A percentile compares a stretch with the other conserved stretches of the same genome.
These are phyloP conservation scores for Arachnomyces sp. DNA, from an alignment of 2,329 filamentous ascomycete species.

Conservation along the genomic window DNA sequence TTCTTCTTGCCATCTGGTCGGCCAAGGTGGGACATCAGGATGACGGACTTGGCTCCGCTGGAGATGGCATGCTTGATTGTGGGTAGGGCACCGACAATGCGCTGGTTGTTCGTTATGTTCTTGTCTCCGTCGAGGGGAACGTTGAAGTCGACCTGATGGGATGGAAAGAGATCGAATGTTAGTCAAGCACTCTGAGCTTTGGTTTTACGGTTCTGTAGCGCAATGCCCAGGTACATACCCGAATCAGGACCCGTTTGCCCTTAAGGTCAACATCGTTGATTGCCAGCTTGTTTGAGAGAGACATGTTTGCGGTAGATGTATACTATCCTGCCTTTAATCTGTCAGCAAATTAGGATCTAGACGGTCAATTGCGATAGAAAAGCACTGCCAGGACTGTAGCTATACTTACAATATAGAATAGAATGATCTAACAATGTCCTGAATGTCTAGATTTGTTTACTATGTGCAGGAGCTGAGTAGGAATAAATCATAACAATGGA, in stretches of 20 bases:
- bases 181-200: constrained; percentile 12
- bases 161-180: constrained; percentile 8
- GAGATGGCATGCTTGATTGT: constrained; percentile 93
- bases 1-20: constrained; percentile 86
- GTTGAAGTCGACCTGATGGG: constrained; percentile 89
- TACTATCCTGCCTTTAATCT: neutral
- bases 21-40: constrained; percentile 98
- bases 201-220: neutral
- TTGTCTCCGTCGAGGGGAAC: constrained; percentile 89
- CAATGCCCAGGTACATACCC: constrained; percentile 52
- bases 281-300: constrained; percentile 95
- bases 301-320: constrained; percentile 55
- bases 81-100: constrained; percentile 89
- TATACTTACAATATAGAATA: too few relatives aligned
- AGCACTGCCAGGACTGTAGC: too few relatives aligned
- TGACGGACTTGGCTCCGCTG: constrained; percentile 79
- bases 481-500: too few relatives aligned
- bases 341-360: constrained; percentile 7
- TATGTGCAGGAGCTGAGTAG: too few relatives aligned
- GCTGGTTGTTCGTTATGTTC: constrained; percentile 96
- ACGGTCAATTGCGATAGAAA: too few relatives aligned
- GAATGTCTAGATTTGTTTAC: too few relatives aligned
- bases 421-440: too few relatives aligned
- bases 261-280: constrained; percentile 96
- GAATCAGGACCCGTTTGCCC: constrained; percentile 95